phyloP scores from a whole-genome alignment of 2,329 filamentous ascomycete species.

The Reticulascus tulasneorum region DNA sequence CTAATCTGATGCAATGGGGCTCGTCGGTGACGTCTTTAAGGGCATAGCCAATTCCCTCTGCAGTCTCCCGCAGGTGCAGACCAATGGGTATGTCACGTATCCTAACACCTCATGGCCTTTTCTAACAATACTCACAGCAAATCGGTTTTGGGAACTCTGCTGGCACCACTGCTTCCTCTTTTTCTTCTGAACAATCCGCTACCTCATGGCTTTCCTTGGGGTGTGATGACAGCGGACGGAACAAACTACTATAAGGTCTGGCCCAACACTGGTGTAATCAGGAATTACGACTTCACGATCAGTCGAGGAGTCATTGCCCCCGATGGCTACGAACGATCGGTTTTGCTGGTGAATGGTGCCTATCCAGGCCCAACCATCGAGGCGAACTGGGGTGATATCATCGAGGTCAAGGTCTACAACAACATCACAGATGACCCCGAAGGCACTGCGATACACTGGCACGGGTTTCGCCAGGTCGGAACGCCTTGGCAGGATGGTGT shows the following conservation, averaged over 20 bases:
- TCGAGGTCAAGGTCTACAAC: constrained; percentile 67
- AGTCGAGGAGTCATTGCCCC: constrained; percentile 47
- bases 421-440: constrained; percentile 49
- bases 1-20: constrained; percentile 21
- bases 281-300: constrained; percentile 51
- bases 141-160: constrained; percentile 36
- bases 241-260: constrained; percentile 47
- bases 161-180: constrained; percentile 31
- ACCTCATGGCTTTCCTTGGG: constrained; percentile 50
- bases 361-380: constrained; percentile 65
- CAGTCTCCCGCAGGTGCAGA: constrained; percentile 27
- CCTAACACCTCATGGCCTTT: neutral
- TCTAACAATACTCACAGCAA: constrained; percentile 21
- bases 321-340: constrained; percentile 50
- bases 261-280: constrained; percentile 51
- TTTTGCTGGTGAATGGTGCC: constrained; percentile 60
- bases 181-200: constrained; percentile 47
- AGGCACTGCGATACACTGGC: constrained; percentile 50
- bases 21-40: constrained; percentile 13
- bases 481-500: constrained; percentile 52
- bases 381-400: constrained; percentile 59
- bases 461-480: constrained; percentile 45
- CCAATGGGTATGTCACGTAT: constrained; percentile 30
- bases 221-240: constrained; percentile 30
- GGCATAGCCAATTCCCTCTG: constrained; percentile 16